These are phyloP conservation scores for Filosporella fistucella DNA, from an alignment of 495 filamentous ascomycete genomes.

Conservation along the genomic window DNA sequence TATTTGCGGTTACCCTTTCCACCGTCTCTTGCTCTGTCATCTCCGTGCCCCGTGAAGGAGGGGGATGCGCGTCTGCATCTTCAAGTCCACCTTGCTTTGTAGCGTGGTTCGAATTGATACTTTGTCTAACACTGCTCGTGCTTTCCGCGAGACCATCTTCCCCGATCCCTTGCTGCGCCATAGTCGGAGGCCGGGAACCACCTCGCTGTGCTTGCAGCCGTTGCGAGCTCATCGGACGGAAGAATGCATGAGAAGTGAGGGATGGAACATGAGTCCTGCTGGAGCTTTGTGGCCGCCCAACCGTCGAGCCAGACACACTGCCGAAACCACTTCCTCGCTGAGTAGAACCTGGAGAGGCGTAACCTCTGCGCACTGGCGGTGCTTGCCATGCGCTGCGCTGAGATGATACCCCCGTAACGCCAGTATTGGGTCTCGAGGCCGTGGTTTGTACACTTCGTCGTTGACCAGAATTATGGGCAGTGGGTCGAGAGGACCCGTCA, in stretches of 20 bases:
- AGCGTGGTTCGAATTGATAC: constrained; percentile 21
- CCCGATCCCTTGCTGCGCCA: constrained; percentile 26
- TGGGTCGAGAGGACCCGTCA: constrained; percentile 27
- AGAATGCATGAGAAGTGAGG: constrained; percentile 85
- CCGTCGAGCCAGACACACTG: constrained; percentile 37
- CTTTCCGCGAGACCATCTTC: constrained; percentile 14
- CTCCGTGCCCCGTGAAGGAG: constrained; percentile 75
- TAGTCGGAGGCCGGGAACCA: constrained; percentile 35
- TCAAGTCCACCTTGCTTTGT: constrained; percentile 27
- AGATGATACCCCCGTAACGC: constrained; percentile 44
- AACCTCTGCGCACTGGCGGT: constrained; percentile 37
- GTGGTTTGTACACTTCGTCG: constrained; percentile 20
- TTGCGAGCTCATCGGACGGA: constrained; percentile 95
- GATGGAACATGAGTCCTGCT: constrained; percentile 88
- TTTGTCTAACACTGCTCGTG: constrained; percentile 18
- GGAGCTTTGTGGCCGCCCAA: constrained; percentile 54
- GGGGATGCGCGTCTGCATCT: constrained; percentile 50
- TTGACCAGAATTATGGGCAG: constrained; percentile 23
- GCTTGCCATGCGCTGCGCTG: constrained; percentile 43
- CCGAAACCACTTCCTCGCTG: constrained; percentile 20
- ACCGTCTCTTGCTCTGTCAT: constrained; percentile 59
- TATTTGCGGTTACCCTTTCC: constrained; percentile 67
- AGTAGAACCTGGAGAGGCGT: constrained; percentile 3
- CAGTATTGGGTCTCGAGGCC: constrained; percentile 29
- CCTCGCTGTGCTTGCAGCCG: constrained; percentile 87